These are phyloP conservation scores for Alternaria metachromatica DNA, from an alignment of 2,329 filamentous ascomycete species.

Conservation along the genomic window DNA sequence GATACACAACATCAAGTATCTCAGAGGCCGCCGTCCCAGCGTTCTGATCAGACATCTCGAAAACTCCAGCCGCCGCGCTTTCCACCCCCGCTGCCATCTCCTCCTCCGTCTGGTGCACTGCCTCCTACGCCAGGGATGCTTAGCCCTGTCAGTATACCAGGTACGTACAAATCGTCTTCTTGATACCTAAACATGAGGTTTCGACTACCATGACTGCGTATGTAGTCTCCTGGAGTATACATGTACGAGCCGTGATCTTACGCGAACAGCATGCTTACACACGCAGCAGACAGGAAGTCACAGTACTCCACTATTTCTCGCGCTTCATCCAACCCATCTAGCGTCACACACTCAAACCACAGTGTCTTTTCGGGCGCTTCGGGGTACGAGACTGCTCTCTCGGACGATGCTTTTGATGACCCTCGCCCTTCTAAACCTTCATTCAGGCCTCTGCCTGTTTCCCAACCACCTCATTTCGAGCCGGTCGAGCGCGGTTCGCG, in stretches of 20 bases:
- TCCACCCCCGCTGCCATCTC: conserved; percentile 23
- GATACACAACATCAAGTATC: conserved; percentile 2
- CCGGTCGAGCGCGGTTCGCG: conserved; percentile 28
- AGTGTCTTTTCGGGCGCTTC: conserved; percentile 29
- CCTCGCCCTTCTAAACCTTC: conserved; percentile 18
- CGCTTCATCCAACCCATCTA: conserved; percentile 26
- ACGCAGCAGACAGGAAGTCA: conserved; percentile 13
- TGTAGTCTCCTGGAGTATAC: background rate
- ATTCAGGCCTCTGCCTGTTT: background rate
- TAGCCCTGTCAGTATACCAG: conserved; percentile 12
- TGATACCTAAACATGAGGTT: background rate
- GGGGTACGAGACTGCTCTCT: conserved; percentile 23
- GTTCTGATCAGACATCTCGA: conserved; percentile 7
- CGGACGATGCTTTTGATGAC: conserved; percentile 22
- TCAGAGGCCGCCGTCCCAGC: conserved; percentile 6
- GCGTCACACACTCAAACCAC: conserved; percentile 20
- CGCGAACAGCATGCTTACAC: conserved; percentile 12
- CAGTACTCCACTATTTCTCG: conserved; percentile 27
- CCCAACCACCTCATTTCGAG: conserved; percentile 17
- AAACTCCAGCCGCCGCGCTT: conserved; percentile 18
- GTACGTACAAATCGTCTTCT: conserved; percentile 18
- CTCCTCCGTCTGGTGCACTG: conserved; percentile 26
- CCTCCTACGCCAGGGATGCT: conserved; percentile 21
- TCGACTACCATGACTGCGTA: background rate
- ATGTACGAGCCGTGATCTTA: background rate